These are phyloP conservation scores for Artemisia tridentata DNA, from an alignment of 129 eudicot species.

Conservation along the genomic window DNA sequence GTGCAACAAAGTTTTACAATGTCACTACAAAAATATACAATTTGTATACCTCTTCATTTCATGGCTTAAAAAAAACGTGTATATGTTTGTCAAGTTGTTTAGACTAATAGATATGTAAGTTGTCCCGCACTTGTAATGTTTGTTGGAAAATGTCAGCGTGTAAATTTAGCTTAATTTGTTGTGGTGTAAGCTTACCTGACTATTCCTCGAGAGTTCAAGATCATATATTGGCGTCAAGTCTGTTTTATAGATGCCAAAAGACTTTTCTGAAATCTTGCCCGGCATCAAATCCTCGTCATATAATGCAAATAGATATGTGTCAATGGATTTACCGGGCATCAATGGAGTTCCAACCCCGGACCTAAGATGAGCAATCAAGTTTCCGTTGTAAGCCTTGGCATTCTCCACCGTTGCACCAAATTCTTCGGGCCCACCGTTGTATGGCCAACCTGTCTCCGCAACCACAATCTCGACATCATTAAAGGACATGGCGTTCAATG, in stretches of 20 bases:
- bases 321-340: constrained; percentile 82
- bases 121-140: not conserved
- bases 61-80: not conserved
- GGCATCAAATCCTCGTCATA: constrained; percentile 71
- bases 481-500: constrained; percentile 54
- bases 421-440: constrained; percentile 58
- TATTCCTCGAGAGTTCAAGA: constrained; percentile 48
- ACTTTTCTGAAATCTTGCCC: constrained; percentile 57
- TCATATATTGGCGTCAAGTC: constrained; percentile 63
- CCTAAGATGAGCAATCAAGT: constrained; percentile 56
- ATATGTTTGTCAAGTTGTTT: not conserved
- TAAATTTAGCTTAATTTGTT: not conserved
- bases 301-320: constrained; percentile 64
- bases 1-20: not conserved
- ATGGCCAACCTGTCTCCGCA: constrained; percentile 92
- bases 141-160: not conserved
- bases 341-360: constrained; percentile 80
- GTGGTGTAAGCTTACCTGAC: constrained; percentile 40
- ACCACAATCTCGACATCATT: constrained; percentile 69
- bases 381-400: constrained; percentile 72
- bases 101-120: not conserved
- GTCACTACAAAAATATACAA: not conserved
- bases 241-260: constrained; percentile 68
- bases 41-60: not conserved
- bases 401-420: constrained; percentile 63